Percentiles rank a stretch among this genome's conserved stretches.
These are phyloP conservation scores for Scytalidium sp. DNA, from an alignment of 2,329 filamentous ascomycete genomes.

Conservation along the genomic window DNA sequence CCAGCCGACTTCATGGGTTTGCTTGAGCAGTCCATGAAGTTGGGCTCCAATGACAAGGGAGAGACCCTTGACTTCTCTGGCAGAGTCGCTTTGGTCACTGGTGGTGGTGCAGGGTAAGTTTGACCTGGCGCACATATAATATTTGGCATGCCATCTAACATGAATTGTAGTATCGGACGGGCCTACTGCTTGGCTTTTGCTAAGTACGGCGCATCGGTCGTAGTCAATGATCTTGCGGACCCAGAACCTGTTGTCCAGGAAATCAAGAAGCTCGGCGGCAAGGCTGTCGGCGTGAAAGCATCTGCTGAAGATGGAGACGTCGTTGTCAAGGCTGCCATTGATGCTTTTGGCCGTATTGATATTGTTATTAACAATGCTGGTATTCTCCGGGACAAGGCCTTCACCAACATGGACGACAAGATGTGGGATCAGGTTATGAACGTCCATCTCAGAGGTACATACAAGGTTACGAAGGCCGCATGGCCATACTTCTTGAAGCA, in stretches of 20 bases:
- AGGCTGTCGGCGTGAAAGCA: constrained; percentile 89
- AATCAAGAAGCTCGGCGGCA: constrained; percentile 84
- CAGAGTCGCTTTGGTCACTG: constrained; percentile 83
- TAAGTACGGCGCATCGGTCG: constrained; percentile 78
- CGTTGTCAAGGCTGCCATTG: constrained; percentile 90
- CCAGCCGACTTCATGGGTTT: constrained; percentile 85
- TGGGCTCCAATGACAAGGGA: constrained; percentile 68
- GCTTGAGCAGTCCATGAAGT: constrained; percentile 78
- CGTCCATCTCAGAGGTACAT: constrained; percentile 91
- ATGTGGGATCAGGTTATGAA: constrained; percentile 91
- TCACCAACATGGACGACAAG: constrained; percentile 94
- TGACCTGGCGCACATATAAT: neutral
- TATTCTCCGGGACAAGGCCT: constrained; percentile 96
- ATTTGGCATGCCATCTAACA: neutral
- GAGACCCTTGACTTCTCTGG: constrained; percentile 78
- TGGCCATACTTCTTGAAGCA: constrained; percentile 98
- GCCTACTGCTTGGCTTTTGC: constrained; percentile 86
- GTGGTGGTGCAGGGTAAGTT: constrained; percentile 73
- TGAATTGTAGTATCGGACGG: constrained; percentile 68
- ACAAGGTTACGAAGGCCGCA: constrained; percentile 94
- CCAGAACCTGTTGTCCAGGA: constrained; percentile 88
- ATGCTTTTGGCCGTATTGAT: constrained; percentile 89
- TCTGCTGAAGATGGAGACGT: constrained; percentile 89
- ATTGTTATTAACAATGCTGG: constrained; percentile 98
- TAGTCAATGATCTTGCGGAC: constrained; percentile 94